A percentile compares a stretch with the other conserved stretches of the same genome.
Conservation (phyloP, 164 flowering plant species). For the Stephania japonica region DNA sequence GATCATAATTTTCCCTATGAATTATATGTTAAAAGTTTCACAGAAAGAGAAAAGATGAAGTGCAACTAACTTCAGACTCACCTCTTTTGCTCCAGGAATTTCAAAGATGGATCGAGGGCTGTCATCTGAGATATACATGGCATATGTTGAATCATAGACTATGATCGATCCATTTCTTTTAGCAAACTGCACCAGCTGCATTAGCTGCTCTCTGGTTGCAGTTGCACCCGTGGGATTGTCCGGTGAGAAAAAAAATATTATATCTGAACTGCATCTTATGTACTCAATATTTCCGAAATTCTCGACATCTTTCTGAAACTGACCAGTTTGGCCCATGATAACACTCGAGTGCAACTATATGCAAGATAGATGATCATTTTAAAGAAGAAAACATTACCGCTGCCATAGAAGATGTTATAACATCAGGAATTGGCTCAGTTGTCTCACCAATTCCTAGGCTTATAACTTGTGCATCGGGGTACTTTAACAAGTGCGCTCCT, state of each 20-base stretch:
- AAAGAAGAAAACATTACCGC: constrained; percentile 33
- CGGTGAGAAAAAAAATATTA: constrained; percentile 94
- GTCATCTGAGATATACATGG: constrained; percentile 81
- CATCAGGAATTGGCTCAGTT: constrained; percentile 94
- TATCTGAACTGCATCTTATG: constrained; percentile 85
- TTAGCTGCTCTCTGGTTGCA: constrained; percentile 81
- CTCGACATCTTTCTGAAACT: constrained; percentile 61
- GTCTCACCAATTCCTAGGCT: constrained; percentile 97
- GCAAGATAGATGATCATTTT: neutral
- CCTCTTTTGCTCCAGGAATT: constrained; percentile 97
- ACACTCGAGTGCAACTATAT: constrained; percentile 47
- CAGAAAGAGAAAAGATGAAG: too few relatives aligned
- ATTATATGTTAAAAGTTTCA: too few relatives aligned
- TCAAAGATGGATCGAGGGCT: constrained; percentile 83
- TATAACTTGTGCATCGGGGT: constrained; percentile 82
- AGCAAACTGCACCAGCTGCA: constrained; percentile 72
- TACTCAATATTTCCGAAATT: constrained; percentile 82
- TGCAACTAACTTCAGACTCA: constrained; percentile 12
- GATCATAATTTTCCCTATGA: too few relatives aligned
- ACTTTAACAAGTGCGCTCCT: constrained; percentile 62
- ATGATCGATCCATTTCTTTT: constrained; percentile 87
- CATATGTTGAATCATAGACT: constrained; percentile 90
- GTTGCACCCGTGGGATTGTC: constrained; percentile 93
- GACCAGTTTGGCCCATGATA: constrained; percentile 91
- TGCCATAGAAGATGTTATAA: constrained; percentile 85